Conservation (phyloP, 2,329 filamentous ascomycete genomes). For the Zasmidium angulare region DNA sequence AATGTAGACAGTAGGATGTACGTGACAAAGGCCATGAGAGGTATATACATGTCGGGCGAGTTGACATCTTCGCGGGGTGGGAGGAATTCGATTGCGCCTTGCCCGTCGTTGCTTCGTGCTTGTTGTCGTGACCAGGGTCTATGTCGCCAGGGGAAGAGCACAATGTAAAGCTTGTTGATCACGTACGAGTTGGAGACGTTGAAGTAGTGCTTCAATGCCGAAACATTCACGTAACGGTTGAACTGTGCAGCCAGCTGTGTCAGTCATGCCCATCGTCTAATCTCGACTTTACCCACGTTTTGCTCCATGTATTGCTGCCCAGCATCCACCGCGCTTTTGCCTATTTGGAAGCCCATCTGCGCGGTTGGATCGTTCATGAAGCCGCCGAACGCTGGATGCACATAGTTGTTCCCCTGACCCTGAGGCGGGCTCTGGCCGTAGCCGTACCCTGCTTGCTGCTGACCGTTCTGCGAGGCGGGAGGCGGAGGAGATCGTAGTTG, state of each 20-base stretch:
- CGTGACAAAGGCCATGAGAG: slow-evolving; percentile 94
- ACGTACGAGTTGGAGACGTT: slow-evolving; percentile 98
- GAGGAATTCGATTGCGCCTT: slow-evolving; percentile 66
- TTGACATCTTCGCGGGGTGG: slow-evolving; percentile 95
- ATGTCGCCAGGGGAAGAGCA: slow-evolving; percentile 96
- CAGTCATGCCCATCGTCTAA: not conserved
- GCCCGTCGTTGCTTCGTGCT: slow-evolving; percentile 55
- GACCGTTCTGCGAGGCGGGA: slow-evolving; percentile 67
- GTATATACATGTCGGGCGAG: slow-evolving; percentile 95
- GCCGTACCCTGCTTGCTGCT: slow-evolving; percentile 61
- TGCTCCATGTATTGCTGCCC: slow-evolving; percentile 94
- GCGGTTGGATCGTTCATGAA: slow-evolving; percentile 96
- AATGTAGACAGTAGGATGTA: slow-evolving; percentile 94
- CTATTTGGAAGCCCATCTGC: slow-evolving; percentile 92
- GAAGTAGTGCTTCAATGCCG: slow-evolving; percentile 96
- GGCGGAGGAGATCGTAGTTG: slow-evolving; percentile 93
- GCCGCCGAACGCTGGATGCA: slow-evolving; percentile 70
- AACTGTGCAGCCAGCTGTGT: slow-evolving; percentile 50
- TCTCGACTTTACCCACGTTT: slow-evolving; percentile 64
- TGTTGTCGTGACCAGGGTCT: slow-evolving; percentile 96
- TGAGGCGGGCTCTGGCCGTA: slow-evolving; percentile 60
- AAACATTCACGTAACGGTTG: slow-evolving; percentile 84
- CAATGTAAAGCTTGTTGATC: slow-evolving; percentile 85
- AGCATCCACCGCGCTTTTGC: slow-evolving; percentile 85
- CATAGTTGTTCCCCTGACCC: slow-evolving; percentile 35